Conservation (phyloP, 306 rosid species). For the Canavalia ensiformis region DNA sequence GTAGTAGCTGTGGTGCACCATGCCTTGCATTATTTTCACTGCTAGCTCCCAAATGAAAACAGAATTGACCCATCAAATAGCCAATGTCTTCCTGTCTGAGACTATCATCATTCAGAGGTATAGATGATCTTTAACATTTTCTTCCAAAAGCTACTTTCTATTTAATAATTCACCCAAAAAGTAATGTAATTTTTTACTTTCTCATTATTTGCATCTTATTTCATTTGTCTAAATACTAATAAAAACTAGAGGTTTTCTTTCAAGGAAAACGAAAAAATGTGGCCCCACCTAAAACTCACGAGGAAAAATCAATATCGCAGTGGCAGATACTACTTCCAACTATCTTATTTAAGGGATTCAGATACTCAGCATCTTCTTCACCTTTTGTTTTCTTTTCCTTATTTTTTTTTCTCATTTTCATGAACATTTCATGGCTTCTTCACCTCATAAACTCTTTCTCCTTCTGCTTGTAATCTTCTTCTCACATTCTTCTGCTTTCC, state of each 20-base stretch:
- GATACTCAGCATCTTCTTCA: not conserved
- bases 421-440: constrained; percentile 61
- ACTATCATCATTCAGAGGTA: not conserved
- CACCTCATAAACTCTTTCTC: constrained; percentile 45
- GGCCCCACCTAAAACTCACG: not conserved
- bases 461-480: constrained; percentile 50
- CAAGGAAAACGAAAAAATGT: not conserved
- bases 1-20: constrained; percentile 33
- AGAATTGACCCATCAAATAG: constrained; percentile 36
- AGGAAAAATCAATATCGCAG: not conserved
- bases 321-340: constrained; percentile 1
- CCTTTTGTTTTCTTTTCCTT: not conserved
- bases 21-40: constrained; percentile 43
- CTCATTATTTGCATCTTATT: constrained; percentile 9
- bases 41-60: not conserved
- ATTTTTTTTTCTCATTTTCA: constrained; percentile 2
- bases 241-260: not conserved
- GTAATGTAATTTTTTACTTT: not conserved
- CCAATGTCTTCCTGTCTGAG: constrained; percentile 30
- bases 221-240: not conserved
- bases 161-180: not conserved
- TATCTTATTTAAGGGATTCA: constrained; percentile 23
- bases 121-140: constrained; percentile 7
- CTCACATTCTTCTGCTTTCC: constrained; percentile 32
- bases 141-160: constrained; percentile 22